phyloP scores from a whole-genome alignment of 2,329 filamentous ascomycete genomes.

The Zymoseptoria crescenta region DNA sequence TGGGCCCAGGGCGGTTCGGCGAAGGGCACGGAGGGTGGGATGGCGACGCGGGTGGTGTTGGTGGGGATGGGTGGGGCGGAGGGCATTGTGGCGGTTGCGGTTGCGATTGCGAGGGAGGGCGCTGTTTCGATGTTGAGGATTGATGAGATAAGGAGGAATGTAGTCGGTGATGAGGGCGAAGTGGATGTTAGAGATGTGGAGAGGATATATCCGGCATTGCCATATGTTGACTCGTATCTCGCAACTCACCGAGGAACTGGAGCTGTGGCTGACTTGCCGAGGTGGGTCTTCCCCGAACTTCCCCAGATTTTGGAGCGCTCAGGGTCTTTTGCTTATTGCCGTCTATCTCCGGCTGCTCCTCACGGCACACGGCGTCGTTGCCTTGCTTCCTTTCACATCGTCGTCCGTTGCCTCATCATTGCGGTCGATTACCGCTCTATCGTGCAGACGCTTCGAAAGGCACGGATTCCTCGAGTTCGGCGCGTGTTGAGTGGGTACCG shows the following conservation, averaged over 20 bases:
- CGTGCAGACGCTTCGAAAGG: no score
- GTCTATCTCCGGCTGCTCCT: neutral
- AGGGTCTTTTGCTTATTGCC: neutral
- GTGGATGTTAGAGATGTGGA: neutral
- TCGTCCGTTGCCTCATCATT: no score
- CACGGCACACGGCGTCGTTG: no score
- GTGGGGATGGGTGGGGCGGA: neutral
- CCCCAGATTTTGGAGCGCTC: neutral
- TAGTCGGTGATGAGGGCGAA: neutral
- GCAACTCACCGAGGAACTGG: neutral
- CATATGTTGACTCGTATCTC: neutral
- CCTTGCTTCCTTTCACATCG: no score
- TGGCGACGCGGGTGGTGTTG: neutral
- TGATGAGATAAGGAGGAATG: neutral
- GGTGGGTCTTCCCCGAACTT: neutral
- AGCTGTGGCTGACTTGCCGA: neutral
- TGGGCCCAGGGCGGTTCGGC: conserved; percentile 64
- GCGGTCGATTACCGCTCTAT: no score
- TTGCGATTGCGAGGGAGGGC: no score
- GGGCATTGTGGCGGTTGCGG: neutral
- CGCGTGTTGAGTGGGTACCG: no score
- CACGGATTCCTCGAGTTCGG: no score
- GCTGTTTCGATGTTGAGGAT: neutral
- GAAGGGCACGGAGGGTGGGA: conserved; percentile 49
- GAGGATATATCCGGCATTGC: neutral